Percentiles rank a stretch among this genome's conserved stretches.
phyloP scores from a whole-genome alignment of 306 rosid species.

The Dicorynia guianensis region DNA sequence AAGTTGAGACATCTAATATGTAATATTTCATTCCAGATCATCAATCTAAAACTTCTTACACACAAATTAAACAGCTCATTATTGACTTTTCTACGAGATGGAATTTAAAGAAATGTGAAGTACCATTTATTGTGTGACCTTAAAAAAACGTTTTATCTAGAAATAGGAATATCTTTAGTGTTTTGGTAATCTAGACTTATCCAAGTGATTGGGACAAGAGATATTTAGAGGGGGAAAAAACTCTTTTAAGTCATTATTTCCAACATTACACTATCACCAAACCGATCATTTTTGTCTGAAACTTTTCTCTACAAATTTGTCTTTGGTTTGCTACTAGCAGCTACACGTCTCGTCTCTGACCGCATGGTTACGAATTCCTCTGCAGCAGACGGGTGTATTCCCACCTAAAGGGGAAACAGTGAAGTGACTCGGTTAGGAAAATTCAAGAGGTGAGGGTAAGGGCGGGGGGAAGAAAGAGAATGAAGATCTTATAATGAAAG shows the following conservation, averaged over 20 bases:
- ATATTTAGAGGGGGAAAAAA: no score
- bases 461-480: background rate
- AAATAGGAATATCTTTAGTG: no score
- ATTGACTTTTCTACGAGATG: no score
- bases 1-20: no score
- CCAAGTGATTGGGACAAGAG: no score
- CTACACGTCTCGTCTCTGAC: slow-evolving; percentile 65
- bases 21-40: no score
- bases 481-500: background rate
- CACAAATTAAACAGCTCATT: no score
- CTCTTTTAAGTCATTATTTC: background rate
- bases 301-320: slow-evolving; percentile 54
- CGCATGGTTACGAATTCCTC: slow-evolving; percentile 99
- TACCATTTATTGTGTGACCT: no score
- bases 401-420: slow-evolving; percentile 61
- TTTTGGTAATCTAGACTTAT: no score
- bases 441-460: background rate
- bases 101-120: no score
- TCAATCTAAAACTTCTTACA: no score
- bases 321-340: slow-evolving; percentile 63
- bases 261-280: background rate
- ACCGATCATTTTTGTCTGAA: background rate
- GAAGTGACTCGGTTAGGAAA: background rate
- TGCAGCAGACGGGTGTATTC: slow-evolving; percentile 91
- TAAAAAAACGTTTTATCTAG: no score